Conservation (phyloP, 495 filamentous ascomycete species). For the Hypoxylon subgilvum region DNA sequence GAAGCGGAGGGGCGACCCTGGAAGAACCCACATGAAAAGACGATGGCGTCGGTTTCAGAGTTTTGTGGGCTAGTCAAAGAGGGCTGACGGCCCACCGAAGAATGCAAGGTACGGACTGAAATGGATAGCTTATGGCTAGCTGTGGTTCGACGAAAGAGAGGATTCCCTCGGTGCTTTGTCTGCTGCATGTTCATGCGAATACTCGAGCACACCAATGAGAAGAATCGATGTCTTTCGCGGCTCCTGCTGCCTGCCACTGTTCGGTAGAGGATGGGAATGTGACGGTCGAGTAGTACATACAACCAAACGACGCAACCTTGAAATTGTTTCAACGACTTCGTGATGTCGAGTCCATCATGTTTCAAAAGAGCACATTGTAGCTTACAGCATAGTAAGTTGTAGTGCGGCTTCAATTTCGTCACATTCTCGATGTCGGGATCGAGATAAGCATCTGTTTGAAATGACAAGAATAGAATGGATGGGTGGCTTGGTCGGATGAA, state of each 20-base stretch:
- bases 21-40: constrained; percentile 21
- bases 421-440: constrained; percentile 22
- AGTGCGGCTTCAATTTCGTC: constrained; percentile 8
- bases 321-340: constrained; percentile 31
- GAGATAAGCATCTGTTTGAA: background rate
- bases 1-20: constrained; percentile 15
- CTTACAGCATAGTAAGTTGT: constrained; percentile 15
- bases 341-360: constrained; percentile 30
- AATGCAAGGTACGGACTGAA: constrained; percentile 25
- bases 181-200: constrained; percentile 31
- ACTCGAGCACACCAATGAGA: constrained; percentile 38
- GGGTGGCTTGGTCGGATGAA: too few relatives aligned
- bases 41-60: constrained; percentile 32
- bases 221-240: background rate
- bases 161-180: constrained; percentile 24
- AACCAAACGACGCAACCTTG: constrained; percentile 7
- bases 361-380: constrained; percentile 11
- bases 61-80: constrained; percentile 13
- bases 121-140: background rate
- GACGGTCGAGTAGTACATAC: constrained; percentile 23
- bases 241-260: constrained; percentile 6
- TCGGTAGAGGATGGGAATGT: constrained; percentile 18
- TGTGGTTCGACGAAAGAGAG: constrained; percentile 9
- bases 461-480: background rate
- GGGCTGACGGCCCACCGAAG: constrained; percentile 24